Base-by-base conservation (phyloP, 2,329 filamentous ascomycete species). In the Lachnellula suecica region DNA sequence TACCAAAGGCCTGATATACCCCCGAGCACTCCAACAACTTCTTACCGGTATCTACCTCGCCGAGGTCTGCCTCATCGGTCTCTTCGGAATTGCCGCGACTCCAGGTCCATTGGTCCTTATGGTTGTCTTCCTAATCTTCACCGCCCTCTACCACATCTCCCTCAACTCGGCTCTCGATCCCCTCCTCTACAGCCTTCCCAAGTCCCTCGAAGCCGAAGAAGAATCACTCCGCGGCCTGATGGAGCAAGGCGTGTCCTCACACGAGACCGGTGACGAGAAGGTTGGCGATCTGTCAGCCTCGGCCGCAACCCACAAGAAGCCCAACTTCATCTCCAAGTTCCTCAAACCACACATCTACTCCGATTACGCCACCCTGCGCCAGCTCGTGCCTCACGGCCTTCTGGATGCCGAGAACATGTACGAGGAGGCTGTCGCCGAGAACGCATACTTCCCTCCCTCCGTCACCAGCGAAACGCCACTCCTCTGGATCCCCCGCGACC, bases 1-100 rank as follows among this genome's bases (percentile, higher is more conserved):
- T 67, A 96, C 89, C 34, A 90, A 95, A 66, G 92, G 93, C 15
- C 81, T 93, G 13, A 85, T 90, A 61, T 97, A 96, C 66, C 87
- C 90, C 1, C 87, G 87, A n/a, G 92, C 89, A 1, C 76, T 97
- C 47, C 87, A 95, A 68, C 92, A 97, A 53, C 82, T 95, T 44
- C 84, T 93, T 24, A 85, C 87, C 1, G 92, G 93, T 20, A 76
- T 95, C 45, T 97, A 97, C 68, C 78, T 97, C 31, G 83, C 87
- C 1, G 85, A 94, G 59, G 72, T 93, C 25, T 94, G 90, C 69
- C 77, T 97, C 66, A 87, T 96, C 59, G 92, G 91, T 45, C 78
- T 97, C 2, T 92, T 97, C 62, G 87, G 81, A 47, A 83, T 93
- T 46, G 84, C 82, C 6, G 73, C 77, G 1, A 82, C 84, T 0